Evolutionary conservation across 2,329 filamentous ascomycete genomes (phyloP).

Genomic region (Neofusicoccum ribis): DNA sequence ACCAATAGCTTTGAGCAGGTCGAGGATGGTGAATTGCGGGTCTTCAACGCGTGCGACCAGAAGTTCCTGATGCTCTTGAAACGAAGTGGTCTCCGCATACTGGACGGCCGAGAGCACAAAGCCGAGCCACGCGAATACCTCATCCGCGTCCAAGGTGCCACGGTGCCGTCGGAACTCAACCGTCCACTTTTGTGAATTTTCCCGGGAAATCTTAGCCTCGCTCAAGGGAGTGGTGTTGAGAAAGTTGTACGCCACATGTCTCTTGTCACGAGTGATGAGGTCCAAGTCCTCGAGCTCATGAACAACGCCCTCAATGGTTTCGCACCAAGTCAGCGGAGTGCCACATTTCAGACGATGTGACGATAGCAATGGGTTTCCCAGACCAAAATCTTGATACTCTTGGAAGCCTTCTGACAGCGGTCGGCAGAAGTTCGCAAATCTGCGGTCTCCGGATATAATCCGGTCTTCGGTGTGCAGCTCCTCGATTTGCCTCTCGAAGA

Average conservation of each 20-base stretch:
- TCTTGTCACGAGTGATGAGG: neutral
- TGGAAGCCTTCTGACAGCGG: neutral
- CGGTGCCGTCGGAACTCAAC: conserved; percentile 34
- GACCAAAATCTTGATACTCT: too few species aligned
- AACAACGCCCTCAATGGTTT: neutral
- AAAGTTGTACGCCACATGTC: too few species aligned
- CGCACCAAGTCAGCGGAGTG: neutral
- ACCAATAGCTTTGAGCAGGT: neutral
- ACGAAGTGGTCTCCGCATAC: neutral
- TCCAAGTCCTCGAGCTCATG: neutral
- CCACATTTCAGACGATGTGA: too few species aligned
- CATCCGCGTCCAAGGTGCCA: conserved; percentile 26
- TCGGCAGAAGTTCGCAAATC: neutral
- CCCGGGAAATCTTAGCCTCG: neutral
- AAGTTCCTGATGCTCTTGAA: neutral
- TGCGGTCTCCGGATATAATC: neutral
- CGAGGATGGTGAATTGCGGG: neutral
- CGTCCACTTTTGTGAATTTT: conserved; percentile 20
- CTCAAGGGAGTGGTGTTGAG: too few species aligned
- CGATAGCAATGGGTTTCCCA: too few species aligned
- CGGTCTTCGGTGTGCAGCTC: conserved; percentile 27
- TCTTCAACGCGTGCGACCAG: neutral
- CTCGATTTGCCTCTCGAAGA: conserved; percentile 31
- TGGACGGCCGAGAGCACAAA: conserved; percentile 18
- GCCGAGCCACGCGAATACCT: conserved; percentile 30